These are phyloP conservation scores for Aegilops longissima DNA, from an alignment of 176 grass and related monocot species.

Conservation along the genomic window DNA sequence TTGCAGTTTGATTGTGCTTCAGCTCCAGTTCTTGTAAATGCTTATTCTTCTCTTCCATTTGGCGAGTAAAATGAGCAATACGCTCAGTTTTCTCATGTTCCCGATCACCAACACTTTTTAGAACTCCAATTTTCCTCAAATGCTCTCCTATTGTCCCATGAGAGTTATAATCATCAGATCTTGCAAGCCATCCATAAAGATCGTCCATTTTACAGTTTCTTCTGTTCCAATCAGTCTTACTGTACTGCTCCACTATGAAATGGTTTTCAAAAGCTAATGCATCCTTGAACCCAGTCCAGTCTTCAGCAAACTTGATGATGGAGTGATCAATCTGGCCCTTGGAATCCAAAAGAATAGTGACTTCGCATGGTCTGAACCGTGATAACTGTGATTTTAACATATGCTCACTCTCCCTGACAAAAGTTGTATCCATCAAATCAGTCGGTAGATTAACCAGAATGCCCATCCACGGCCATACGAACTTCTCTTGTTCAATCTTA, in stretches of 20 bases:
- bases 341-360: constrained; percentile 26
- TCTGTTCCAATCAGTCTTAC: constrained; percentile 45
- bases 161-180: constrained; percentile 45
- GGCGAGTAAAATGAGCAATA: constrained; percentile 34
- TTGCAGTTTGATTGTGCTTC: constrained; percentile 38
- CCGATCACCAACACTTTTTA: constrained; percentile 48
- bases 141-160: constrained; percentile 44
- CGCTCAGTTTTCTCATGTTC: constrained; percentile 34
- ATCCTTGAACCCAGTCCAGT: constrained; percentile 55
- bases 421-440: constrained; percentile 14
- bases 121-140: constrained; percentile 48
- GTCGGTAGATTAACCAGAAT: constrained; percentile 50
- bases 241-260: constrained; percentile 35
- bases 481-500: constrained; percentile 39
- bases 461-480: constrained; percentile 70
- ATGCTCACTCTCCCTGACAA: constrained; percentile 37
- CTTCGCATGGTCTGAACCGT: constrained; percentile 49
- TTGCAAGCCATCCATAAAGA: constrained; percentile 65
- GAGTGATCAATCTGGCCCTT: constrained; percentile 33
- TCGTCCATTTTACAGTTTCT: constrained; percentile 34
- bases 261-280: constrained; percentile 58
- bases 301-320: constrained; percentile 48
- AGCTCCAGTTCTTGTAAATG: constrained; percentile 18
- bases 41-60: constrained; percentile 46
- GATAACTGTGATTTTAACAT: constrained; percentile 52